Evolutionary conservation across 129 eudicot species (phyloP).

Genomic region (Saussurea involucrata): DNA sequence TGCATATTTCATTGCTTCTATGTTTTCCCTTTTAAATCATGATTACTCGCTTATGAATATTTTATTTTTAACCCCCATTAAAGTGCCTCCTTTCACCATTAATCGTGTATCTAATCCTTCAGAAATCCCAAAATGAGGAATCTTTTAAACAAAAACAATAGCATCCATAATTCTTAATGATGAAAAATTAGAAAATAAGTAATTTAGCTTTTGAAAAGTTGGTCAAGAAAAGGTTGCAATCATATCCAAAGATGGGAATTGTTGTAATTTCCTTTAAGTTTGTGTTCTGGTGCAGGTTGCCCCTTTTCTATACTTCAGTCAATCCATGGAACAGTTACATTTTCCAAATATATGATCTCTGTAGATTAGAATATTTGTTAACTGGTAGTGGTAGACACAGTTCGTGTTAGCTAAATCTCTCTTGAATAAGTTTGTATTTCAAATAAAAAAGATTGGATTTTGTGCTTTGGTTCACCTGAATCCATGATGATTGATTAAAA

Average conservation of each 20-base stretch:
- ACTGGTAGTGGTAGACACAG: background rate
- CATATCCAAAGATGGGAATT: too few species aligned
- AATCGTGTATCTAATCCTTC: background rate
- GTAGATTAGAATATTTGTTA: background rate
- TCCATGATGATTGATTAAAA: background rate
- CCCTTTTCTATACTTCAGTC: background rate
- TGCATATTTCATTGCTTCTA: background rate
- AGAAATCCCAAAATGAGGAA: background rate
- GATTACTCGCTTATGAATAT: constrained; percentile 7
- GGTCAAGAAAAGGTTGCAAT: background rate
- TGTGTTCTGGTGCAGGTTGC: too few species aligned
- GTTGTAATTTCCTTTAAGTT: too few species aligned
- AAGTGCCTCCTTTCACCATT: background rate
- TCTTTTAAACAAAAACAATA: background rate
- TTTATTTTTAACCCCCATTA: too few species aligned
- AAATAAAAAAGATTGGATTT: background rate
- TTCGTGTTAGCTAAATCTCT: background rate
- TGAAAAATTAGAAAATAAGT: background rate
- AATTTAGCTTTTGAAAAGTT: background rate
- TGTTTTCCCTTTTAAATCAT: background rate
- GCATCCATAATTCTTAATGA: background rate
- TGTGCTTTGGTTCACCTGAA: background rate
- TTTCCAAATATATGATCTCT: background rate
- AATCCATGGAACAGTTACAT: background rate
- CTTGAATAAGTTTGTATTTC: background rate